These are phyloP conservation scores for Pleurozium schreberi DNA, from an alignment of 225 moss, liverwort and hornwort species.

Conservation along the genomic window DNA sequence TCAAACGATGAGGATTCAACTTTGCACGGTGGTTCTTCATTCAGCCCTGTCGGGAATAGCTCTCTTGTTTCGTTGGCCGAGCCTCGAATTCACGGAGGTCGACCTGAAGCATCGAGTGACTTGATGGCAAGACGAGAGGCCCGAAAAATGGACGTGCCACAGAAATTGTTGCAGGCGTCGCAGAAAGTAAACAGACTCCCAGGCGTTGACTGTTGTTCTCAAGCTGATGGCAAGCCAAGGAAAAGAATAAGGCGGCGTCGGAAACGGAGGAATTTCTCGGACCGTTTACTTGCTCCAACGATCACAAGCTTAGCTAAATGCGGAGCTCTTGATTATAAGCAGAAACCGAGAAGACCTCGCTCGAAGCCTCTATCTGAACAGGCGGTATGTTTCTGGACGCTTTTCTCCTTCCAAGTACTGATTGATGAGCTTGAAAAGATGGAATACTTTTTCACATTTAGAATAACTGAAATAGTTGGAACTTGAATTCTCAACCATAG, in stretches of 20 bases:
- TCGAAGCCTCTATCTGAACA: slow-evolving; percentile 25
- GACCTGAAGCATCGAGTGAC: neutral
- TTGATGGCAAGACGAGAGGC: neutral
- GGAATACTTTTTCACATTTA: neutral
- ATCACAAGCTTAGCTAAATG: slow-evolving; percentile 38
- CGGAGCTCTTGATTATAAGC: slow-evolving; percentile 16
- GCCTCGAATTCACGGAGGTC: slow-evolving; percentile 15
- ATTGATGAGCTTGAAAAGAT: neutral
- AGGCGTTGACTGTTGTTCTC: neutral
- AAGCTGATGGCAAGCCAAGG: neutral
- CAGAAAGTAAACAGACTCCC: slow-evolving; percentile 12
- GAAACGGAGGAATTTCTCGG: slow-evolving; percentile 8
- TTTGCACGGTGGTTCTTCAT: neutral
- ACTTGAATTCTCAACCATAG: neutral
- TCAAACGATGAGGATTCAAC: slow-evolving; percentile 25
- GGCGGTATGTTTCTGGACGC: neutral
- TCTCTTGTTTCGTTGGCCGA: slow-evolving; percentile 12
- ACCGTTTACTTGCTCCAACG: slow-evolving; percentile 32
- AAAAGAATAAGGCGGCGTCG: slow-evolving; percentile 9
- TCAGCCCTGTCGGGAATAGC: neutral
- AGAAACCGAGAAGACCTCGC: slow-evolving; percentile 9
- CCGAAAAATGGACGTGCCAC: neutral
- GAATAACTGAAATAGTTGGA: neutral
- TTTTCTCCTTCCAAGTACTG: neutral
- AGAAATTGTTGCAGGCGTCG: slow-evolving; percentile 3